Evolutionary conservation across 352 stramenopile species (phyloP).

Genomic region (Phytopythium sindhum): DNA sequence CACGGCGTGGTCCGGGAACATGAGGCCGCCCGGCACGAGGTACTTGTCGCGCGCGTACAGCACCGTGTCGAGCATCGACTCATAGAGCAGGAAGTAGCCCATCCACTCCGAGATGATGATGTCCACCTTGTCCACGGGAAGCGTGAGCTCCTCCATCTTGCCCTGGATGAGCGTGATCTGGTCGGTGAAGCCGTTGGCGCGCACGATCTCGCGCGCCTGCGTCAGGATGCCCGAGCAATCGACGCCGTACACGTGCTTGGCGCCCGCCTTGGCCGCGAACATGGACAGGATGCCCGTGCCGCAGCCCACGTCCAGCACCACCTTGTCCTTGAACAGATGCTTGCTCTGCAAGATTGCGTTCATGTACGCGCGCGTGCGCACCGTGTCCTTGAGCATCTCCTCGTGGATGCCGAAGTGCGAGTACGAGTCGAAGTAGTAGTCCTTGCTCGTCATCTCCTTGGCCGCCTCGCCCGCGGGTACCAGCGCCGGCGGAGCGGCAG

Average conservation of each 20-base stretch:
- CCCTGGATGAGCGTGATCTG: constrained; percentile 93
- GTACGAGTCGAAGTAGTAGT: constrained; percentile 99
- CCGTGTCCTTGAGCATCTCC: constrained; percentile 89
- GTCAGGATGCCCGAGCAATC: constrained; percentile 94
- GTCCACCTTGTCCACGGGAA: constrained; percentile 94
- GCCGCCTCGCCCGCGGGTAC: constrained; percentile 12
- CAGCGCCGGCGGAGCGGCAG: constrained; percentile 14
- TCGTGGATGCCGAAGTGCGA: constrained; percentile 98
- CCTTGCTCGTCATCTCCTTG: constrained; percentile 87
- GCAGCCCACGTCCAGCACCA: constrained; percentile 97
- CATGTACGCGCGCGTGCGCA: constrained; percentile 96
- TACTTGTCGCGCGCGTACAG: constrained; percentile 96
- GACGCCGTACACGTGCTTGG: constrained; percentile 92
- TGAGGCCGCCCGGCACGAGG: constrained; percentile 88
- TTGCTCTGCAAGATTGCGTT: constrained; percentile 97
- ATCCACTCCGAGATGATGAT: constrained; percentile 99
- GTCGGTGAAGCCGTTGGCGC: constrained; percentile 89
- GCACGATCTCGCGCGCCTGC: constrained; percentile 94
- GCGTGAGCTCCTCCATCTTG: constrained; percentile 92
- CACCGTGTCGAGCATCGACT: constrained; percentile 98
- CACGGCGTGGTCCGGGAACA: constrained; percentile 96
- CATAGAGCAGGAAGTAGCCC: constrained; percentile 97
- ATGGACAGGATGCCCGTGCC: constrained; percentile 97
- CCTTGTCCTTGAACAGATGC: constrained; percentile 96
- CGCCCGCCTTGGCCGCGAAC: constrained; percentile 94